Conservation (phyloP, 2,329 filamentous ascomycete species). For the Cercospora berteroae region DNA sequence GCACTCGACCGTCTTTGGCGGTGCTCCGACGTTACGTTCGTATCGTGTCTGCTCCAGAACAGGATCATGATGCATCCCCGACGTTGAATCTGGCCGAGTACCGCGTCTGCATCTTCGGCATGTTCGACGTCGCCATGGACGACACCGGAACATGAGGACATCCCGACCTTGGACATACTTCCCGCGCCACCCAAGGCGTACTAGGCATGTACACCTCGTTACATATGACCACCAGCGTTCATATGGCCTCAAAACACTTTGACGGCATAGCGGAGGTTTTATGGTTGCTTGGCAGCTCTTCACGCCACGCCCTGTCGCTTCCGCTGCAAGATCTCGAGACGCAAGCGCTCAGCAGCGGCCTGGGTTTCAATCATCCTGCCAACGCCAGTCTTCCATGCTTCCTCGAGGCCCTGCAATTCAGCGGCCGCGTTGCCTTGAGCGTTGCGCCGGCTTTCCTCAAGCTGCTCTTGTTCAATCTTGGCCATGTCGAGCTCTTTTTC, state of each 20-base stretch:
- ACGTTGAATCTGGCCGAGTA: not conserved
- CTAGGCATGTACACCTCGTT: not conserved
- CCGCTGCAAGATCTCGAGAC: conserved; percentile 64
- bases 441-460: conserved; percentile 67
- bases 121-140: not conserved
- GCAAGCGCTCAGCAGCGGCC: conserved; percentile 72
- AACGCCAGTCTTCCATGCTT: conserved; percentile 75
- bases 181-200: not conserved
- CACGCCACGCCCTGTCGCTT: conserved; percentile 48
- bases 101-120: not conserved
- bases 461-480: conserved; percentile 67
- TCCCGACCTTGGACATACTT: not conserved
- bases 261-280: not conserved
- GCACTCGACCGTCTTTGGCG: not conserved
- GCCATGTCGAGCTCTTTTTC: conserved; percentile 72
- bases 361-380: conserved; percentile 82
- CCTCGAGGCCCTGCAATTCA: conserved; percentile 72
- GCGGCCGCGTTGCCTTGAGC: conserved; percentile 69
- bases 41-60: not conserved
- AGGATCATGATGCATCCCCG: not conserved
- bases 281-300: not conserved
- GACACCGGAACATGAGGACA: not conserved
- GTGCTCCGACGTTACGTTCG: not conserved
- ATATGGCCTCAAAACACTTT: not conserved
- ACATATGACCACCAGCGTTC: not conserved